Percentiles rank a stretch among this genome's conserved stretches.
Conservation (phyloP, 306 rosid species). For the Pyrus betulifolia region DNA sequence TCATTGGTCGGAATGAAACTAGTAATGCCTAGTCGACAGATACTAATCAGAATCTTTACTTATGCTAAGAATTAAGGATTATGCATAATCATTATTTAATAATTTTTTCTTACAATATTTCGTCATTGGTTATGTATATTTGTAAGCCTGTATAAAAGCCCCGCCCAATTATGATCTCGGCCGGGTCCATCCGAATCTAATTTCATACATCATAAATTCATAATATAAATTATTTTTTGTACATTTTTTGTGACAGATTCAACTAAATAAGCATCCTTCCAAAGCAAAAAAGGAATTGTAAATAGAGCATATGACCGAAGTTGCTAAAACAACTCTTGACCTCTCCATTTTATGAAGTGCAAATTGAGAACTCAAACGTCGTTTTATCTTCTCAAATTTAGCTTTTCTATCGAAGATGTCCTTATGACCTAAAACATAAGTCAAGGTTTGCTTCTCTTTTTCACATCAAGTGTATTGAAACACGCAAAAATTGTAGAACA, state of each 20-base stretch:
- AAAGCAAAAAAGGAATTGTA: too few species aligned
- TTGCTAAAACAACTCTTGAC: too few species aligned
- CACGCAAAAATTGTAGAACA: too few species aligned
- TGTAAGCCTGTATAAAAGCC: neutral
- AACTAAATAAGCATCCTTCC: too few species aligned
- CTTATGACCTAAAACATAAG: neutral
- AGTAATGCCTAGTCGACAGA: neutral
- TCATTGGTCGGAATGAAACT: neutral
- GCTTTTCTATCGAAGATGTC: too few species aligned
- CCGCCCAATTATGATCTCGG: neutral
- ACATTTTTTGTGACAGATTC: too few species aligned
- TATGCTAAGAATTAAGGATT: neutral
- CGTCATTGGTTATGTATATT: neutral
- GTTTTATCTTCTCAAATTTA: too few species aligned
- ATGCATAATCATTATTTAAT: neutral
- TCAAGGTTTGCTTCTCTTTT: neutral
- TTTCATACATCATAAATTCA: too few species aligned
- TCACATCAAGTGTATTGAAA: neutral
- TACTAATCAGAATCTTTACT: neutral
- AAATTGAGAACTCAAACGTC: too few species aligned
- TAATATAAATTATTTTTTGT: fast-evolving
- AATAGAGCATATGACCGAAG: too few species aligned
- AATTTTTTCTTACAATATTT: neutral
- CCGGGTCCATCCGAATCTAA: neutral
- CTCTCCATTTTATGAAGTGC: too few species aligned